Conservation (phyloP, 2,329 filamentous ascomycete genomes). For the Penicillium olsonii region DNA sequence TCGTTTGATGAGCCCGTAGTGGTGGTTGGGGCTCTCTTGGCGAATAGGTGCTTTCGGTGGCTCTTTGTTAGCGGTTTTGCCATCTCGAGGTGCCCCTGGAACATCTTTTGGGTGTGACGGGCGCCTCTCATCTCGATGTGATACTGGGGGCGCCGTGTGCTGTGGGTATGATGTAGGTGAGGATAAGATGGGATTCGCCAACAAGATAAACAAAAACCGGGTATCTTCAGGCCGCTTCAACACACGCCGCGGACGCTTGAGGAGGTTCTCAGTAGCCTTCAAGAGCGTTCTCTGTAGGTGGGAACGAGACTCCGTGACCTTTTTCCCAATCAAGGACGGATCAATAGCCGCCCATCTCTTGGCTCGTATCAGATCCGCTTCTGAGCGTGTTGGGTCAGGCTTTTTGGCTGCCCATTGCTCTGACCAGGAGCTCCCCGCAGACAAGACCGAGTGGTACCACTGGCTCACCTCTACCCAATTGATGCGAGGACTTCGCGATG, state of each 20-base stretch:
- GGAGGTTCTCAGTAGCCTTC: slow-evolving; percentile 74
- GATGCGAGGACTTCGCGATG: slow-evolving; percentile 65
- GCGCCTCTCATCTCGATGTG: slow-evolving; percentile 27
- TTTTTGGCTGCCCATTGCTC: slow-evolving; percentile 59
- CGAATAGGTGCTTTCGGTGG: slow-evolving; percentile 25
- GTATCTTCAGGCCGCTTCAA: slow-evolving; percentile 69
- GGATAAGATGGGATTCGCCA: slow-evolving; percentile 76
- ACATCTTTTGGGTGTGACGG: slow-evolving; percentile 31
- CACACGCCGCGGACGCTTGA: slow-evolving; percentile 75
- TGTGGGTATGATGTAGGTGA: slow-evolving; percentile 35
- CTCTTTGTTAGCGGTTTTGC: slow-evolving; percentile 19
- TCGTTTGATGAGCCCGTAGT: slow-evolving; percentile 83
- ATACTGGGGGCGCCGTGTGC: slow-evolving; percentile 14
- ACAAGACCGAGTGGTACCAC: slow-evolving; percentile 73
- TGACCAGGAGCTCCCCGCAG: slow-evolving; percentile 68
- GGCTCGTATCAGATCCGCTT: slow-evolving; percentile 22
- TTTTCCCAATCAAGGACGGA: slow-evolving; percentile 51
- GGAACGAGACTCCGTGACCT: slow-evolving; percentile 63
- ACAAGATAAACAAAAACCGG: slow-evolving; percentile 74
- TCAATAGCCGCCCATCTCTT: slow-evolving; percentile 46
- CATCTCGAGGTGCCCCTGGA: slow-evolving; percentile 19
- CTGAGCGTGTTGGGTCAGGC: slow-evolving; percentile 31
- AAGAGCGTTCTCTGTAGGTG: slow-evolving; percentile 71
- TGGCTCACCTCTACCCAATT: slow-evolving; percentile 71
- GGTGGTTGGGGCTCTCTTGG: slow-evolving; percentile 59